phyloP scores from a whole-genome alignment of 768 basidiomycete species.

The Polyporus arcularius region DNA sequence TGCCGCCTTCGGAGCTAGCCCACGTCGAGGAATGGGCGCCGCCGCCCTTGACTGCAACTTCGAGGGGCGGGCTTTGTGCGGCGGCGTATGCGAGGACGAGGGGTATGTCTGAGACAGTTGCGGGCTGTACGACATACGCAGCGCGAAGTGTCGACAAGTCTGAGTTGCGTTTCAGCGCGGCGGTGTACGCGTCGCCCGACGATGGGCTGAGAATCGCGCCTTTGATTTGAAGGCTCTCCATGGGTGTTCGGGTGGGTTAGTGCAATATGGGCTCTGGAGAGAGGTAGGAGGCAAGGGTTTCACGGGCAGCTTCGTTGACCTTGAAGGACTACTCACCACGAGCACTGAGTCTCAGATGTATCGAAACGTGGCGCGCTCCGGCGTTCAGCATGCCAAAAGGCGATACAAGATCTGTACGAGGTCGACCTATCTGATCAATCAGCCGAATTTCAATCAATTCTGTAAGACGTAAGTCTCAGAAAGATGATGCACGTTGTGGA shows the following conservation, averaged over 20 bases:
- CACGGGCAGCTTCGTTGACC: no score
- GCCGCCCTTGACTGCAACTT: constrained; percentile 33
- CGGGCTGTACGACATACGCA: constrained; percentile 19
- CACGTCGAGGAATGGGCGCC: constrained; percentile 34
- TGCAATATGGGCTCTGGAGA: no score
- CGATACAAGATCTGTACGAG: no score
- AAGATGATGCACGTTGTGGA: no score
- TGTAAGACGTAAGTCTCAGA: no score
- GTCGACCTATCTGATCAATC: no score
- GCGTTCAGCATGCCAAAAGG: no score
- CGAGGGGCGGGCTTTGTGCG: constrained; percentile 17
- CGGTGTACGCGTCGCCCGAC: constrained; percentile 21
- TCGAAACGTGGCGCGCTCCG: no score
- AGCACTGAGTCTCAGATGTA: no score
- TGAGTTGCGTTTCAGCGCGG: constrained; percentile 21
- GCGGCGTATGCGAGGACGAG: constrained; percentile 16
- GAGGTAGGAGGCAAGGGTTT: no score
- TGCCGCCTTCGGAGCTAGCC: constrained; percentile 33
- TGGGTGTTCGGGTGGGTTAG: not conserved
- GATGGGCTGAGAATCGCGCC: constrained; percentile 16
- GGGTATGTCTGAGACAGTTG: constrained; percentile 18
- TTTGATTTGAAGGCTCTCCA: constrained; percentile 14
- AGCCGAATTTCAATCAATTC: no score
- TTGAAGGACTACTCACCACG: no score
- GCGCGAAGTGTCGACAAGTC: constrained; percentile 21